Percentiles rank a stretch among this genome's conserved stretches.
Evolutionary conservation across 192 early-diverging fungal genomes (phyloP).

Genomic region (Coemansia sp.): DNA sequence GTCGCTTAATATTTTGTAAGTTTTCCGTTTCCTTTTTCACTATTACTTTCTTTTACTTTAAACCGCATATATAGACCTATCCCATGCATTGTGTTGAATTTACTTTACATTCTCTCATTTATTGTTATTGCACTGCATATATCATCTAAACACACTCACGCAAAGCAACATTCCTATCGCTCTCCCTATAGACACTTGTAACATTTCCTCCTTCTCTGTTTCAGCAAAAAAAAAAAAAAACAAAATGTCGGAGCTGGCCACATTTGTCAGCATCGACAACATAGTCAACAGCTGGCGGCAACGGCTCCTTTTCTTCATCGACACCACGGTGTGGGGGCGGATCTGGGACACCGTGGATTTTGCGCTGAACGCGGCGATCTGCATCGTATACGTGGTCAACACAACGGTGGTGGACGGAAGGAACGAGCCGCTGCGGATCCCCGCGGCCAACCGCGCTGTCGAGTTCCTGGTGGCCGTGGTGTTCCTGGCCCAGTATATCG

Average conservation of each 20-base stretch:
- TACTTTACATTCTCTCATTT: not conserved
- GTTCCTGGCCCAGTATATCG: conserved; percentile 37
- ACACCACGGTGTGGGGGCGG: conserved; percentile 45
- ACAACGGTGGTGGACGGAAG: conserved; percentile 34
- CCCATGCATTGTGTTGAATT: no score
- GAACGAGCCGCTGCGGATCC: conserved; percentile 31
- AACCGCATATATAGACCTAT: no score
- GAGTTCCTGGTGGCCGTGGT: conserved; percentile 40
- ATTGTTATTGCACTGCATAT: not conserved
- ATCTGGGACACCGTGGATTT: conserved; percentile 52
- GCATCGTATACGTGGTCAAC: conserved; percentile 44
- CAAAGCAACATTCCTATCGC: no score
- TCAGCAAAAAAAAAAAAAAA: not conserved
- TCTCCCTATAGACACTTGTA: not conserved
- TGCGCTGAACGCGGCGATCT: conserved; percentile 30
- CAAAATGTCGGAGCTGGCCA: conserved; percentile 44
- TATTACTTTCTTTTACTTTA: no score
- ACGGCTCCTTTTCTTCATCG: conserved; percentile 42
- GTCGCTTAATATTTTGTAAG: no score
- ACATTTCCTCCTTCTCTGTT: not conserved
- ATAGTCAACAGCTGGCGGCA: conserved; percentile 54
- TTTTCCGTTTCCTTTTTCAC: no score
- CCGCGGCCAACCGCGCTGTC: conserved; percentile 17
- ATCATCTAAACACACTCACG: not conserved
- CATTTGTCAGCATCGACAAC: conserved; percentile 47